phyloP scores from a whole-genome alignment of 108 stramenopile species.

The Fragilaria crotonensis region DNA sequence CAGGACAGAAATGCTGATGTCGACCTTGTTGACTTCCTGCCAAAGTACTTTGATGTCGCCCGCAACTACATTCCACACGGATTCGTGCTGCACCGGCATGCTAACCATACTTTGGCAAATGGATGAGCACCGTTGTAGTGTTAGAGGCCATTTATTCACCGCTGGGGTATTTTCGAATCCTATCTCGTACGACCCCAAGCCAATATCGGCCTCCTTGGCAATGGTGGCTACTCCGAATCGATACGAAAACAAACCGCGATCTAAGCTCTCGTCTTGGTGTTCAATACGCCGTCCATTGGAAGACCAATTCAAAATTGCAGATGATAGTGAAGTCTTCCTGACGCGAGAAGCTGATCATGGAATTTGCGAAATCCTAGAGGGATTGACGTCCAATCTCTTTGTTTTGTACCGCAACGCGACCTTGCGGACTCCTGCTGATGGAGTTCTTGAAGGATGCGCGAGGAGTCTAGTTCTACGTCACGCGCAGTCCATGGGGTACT shows the following conservation, averaged over 20 bases:
- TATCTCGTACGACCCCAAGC: slow-evolving; percentile 18
- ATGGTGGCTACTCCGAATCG: slow-evolving; percentile 27
- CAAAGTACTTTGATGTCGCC: neutral
- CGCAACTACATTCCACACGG: neutral
- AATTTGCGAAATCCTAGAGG: slow-evolving; percentile 23
- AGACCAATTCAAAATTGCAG: slow-evolving; percentile 34
- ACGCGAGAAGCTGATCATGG: slow-evolving; percentile 9
- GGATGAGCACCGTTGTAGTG: neutral
- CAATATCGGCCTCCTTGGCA: slow-evolving; percentile 27
- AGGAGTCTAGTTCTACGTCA: slow-evolving; percentile 16
- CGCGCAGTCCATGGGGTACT: slow-evolving; percentile 9
- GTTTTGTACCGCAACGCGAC: slow-evolving; percentile 25
- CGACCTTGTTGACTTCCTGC: neutral
- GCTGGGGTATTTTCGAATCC: neutral
- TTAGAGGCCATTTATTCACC: neutral
- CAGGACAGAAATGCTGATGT: neutral
- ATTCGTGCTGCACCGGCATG: slow-evolving; percentile 7
- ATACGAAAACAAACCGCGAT: slow-evolving; percentile 30
- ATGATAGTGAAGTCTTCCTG: slow-evolving; percentile 41
- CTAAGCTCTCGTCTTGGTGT: slow-evolving; percentile 79
- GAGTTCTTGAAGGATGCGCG: slow-evolving; percentile 20
- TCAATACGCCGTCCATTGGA: slow-evolving; percentile 49
- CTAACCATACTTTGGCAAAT: slow-evolving; percentile 26
- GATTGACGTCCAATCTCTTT: slow-evolving; percentile 23
- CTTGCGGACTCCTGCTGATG: slow-evolving; percentile 11